A percentile compares a stretch with the other conserved stretches of the same genome.
Conservation (phyloP, 305 asterid genomes). For the Solanum hybrid region DNA sequence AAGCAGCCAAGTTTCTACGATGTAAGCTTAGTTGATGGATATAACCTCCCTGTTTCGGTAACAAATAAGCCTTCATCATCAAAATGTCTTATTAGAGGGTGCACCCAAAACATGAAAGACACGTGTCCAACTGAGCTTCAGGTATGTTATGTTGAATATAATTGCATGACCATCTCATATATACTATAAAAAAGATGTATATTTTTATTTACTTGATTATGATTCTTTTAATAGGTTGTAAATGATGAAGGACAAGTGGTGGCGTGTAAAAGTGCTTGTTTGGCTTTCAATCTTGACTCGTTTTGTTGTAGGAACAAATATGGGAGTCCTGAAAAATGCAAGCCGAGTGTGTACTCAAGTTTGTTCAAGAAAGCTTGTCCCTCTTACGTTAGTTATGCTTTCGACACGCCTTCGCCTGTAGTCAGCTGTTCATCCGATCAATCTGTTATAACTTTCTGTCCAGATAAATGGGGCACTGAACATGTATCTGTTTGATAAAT, state of each 20-base stretch:
- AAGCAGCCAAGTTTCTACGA: slow-evolving; percentile 48
- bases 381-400: slow-evolving; percentile 53
- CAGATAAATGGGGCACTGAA: slow-evolving; percentile 41
- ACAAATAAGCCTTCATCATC: slow-evolving; percentile 6
- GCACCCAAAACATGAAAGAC: slow-evolving; percentile 29
- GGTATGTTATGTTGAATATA: not conserved
- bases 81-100: slow-evolving; percentile 43
- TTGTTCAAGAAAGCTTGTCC: slow-evolving; percentile 73
- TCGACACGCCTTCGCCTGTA: slow-evolving; percentile 45
- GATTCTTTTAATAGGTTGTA: slow-evolving; percentile 8
- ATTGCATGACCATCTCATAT: not conserved
- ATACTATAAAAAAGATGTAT: not conserved
- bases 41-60: slow-evolving; percentile 59
- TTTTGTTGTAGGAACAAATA: slow-evolving; percentile 65
- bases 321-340: slow-evolving; percentile 52
- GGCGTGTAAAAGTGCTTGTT: slow-evolving; percentile 77
- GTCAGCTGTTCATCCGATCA: slow-evolving; percentile 45
- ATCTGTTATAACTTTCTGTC: slow-evolving; percentile 58
- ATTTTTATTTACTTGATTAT: not conserved
- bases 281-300: slow-evolving; percentile 50
- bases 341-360: slow-evolving; percentile 47
- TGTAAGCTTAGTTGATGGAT: slow-evolving; percentile 65
- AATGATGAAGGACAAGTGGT: slow-evolving; percentile 40
- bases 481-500: not conserved
- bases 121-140: slow-evolving; percentile 47